phyloP scores from a whole-genome alignment of 2,329 filamentous ascomycete genomes.

The Alternaria sp. region DNA sequence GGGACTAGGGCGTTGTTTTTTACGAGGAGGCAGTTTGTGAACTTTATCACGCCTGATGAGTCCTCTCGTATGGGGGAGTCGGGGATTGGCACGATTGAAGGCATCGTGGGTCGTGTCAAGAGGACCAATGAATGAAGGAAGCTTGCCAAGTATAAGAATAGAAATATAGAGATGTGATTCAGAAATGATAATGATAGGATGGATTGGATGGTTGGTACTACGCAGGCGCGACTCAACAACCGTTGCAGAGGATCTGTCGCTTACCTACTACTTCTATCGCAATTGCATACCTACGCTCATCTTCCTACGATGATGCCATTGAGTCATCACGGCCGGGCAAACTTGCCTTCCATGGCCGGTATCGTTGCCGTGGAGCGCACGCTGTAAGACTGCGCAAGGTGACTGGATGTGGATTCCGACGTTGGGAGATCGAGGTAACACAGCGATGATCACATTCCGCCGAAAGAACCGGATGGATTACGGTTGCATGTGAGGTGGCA shows the following conservation, averaged over 20 bases:
- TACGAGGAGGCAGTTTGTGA: constrained; percentile 85
- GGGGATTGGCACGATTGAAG: constrained; percentile 43
- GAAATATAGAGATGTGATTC: constrained; percentile 10
- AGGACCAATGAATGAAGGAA: constrained; percentile 3
- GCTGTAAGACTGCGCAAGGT: constrained; percentile 18
- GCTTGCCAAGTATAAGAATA: constrained; percentile 1
- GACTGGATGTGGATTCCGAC: constrained; percentile 9
- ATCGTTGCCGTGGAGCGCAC: constrained; percentile 24
- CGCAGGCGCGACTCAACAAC: constrained; percentile 39
- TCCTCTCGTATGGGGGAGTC: constrained; percentile 42
- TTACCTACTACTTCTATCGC: constrained; percentile 31
- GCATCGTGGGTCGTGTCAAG: constrained; percentile 38
- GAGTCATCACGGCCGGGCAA: constrained; percentile 21
- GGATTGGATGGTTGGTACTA: constrained; percentile 11
- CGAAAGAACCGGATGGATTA: constrained; percentile 17
- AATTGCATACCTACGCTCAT: constrained; percentile 7
- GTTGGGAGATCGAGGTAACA: constrained; percentile 34
- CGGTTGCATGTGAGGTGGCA: constrained; percentile 40
- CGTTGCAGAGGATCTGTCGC: constrained; percentile 16
- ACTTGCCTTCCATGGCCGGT: constrained; percentile 15
- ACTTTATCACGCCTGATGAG: constrained; percentile 71
- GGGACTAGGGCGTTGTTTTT: constrained; percentile 70
- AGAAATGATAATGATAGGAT: constrained; percentile 20
- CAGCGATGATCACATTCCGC: constrained; percentile 19
- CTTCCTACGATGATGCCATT: constrained; percentile 3